Base-by-base conservation (phyloP, 2,329 filamentous ascomycete genomes). In the Sporothrix brunneoviolacea region DNA sequence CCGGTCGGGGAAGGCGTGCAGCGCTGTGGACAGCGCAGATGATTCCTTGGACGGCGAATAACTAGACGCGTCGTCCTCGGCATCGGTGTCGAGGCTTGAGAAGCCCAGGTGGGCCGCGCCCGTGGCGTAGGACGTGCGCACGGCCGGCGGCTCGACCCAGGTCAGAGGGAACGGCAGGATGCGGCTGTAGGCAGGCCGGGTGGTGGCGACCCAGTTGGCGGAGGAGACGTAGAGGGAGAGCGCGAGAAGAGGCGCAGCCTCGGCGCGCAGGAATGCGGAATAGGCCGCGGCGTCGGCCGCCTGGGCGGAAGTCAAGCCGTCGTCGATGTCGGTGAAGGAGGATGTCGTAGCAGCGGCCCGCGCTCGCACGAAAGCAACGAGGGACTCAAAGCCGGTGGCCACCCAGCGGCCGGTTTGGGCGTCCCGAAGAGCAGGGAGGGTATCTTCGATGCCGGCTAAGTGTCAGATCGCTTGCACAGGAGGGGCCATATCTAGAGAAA, bases 211-310 rank as follows among this genome's bases (percentile, higher is more conserved):
- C 78, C 93, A 98, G 71, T 97, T 96, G 56, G 89, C 82, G 51
- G 85, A 88, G 28, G 90, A 93, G 56, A 93, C 86, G 66, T 94
- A 97, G 59, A 97, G 83, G 46, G 84, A 91, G 51, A 96, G 82
- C 60, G 94, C 87, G 60, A 96, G 66, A 54, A 97, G 79, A 28
- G 85, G 81, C 44, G 83, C 81, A n/a, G 85, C 88, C 52, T 84
- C 82, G 22, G 83, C 79, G 63, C 83, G 75, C 58, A 96, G 71
- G 67, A 91, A 91, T 55, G 87, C 79, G 32, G 79, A 73, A 68
- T 77, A 75, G 54, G 73, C 80, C 56, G 72, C 61, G 42, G 62
- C 57, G 59, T 80, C 75, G 21, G 76, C 76, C 32, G 60, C 59
- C 58, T 73, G 70, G 6, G 60, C 54, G 24, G 66, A 55, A 16